Base-by-base conservation (phyloP, 2,329 filamentous ascomycete species). In the Fusarium acutatum region DNA sequence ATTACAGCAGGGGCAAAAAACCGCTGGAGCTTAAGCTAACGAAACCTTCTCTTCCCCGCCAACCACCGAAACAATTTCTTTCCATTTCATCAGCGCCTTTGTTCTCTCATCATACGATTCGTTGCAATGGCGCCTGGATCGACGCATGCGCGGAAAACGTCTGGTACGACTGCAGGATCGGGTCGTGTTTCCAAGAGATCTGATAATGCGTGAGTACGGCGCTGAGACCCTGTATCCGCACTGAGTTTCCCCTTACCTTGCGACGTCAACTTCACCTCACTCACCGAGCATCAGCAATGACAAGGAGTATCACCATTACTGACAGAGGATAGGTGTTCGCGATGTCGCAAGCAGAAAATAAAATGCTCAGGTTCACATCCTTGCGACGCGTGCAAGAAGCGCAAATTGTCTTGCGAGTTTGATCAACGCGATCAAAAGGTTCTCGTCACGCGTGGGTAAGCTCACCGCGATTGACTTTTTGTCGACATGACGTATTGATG, bases 381-480 rank as follows among this genome's bases (percentile, higher is more conserved):
- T 1, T 81, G 80, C 47, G 78, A 79, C 14, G 80, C 79, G 12
- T 81, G 80, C 54, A 78, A 76, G 34, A 80, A 80, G 60, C 80
- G 80, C 34, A 79, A 79, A 41, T 60, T 81, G 8, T 71, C 77
- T 1, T 81, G 80, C 60, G 75, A 81, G 32, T 81, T 81, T 72
- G 80, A 81, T 46, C 83, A 86, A 43, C 80, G 81, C n/a, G 83
- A 86, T 41, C 83, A 86, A 56, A 87, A 87, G 69, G 80, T 88
- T 20, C 75, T 87, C 8, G 85, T 88, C 8, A 86, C 85, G 20
- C 80, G 81, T 78, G 84, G 83, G 85, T 86, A 60, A 38, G 66
- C 38, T 34, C 18, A 44, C 18, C 37, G 35, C 44, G 18, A 59
- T 30, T 41, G 17, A 24, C n/a, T 54, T 24, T 71, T 75, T 41